These are phyloP conservation scores for Colletotrichum sp. DNA, from an alignment of 2,329 filamentous ascomycete genomes.

Conservation along the genomic window DNA sequence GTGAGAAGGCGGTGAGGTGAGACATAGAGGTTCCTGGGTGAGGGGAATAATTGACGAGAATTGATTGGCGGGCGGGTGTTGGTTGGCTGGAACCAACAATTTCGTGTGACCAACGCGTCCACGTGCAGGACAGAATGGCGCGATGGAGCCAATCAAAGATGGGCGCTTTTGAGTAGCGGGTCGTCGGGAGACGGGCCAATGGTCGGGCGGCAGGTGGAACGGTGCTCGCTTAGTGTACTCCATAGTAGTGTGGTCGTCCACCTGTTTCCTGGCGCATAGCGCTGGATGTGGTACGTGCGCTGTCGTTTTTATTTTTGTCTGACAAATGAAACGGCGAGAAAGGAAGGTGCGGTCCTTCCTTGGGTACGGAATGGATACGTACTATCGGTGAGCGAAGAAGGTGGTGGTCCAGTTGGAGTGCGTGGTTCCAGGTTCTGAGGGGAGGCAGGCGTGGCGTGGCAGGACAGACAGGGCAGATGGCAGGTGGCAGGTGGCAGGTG, in stretches of 20 bases:
- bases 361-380: neutral
- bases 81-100: neutral
- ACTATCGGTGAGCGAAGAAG: neutral
- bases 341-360: neutral
- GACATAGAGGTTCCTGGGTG: neutral
- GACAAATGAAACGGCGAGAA: neutral
- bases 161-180: neutral
- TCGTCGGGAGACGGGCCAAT: neutral
- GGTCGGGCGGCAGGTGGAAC: neutral
- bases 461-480: neutral
- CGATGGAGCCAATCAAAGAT: neutral
- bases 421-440: neutral
- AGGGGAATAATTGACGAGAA: neutral
- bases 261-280: neutral
- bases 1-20: neutral
- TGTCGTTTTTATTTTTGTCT: neutral
- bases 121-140: neutral
- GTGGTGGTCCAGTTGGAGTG: neutral
- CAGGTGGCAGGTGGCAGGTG: neutral
- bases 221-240: neutral
- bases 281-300: neutral
- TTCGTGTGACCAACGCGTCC: neutral
- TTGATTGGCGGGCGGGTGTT: neutral
- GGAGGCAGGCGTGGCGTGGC: neutral
- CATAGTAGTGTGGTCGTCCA: neutral